Base-by-base conservation (phyloP, 345 rosid species). In the Melaleuca alternifolia region DNA sequence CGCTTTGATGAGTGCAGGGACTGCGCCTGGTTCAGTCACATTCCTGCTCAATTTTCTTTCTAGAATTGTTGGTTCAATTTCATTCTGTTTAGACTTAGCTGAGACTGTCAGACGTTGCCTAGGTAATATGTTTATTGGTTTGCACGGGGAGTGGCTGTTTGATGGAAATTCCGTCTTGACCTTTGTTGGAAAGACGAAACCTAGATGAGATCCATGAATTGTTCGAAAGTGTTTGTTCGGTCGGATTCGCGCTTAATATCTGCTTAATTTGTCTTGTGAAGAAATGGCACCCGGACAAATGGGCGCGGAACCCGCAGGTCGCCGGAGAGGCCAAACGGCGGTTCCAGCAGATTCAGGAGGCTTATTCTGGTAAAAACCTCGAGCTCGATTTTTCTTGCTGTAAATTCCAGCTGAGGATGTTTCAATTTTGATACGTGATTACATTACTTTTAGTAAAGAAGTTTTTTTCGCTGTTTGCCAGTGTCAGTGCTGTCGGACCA, bases 201-300 rank as follows among this genome's bases (percentile, higher is more conserved):
- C 23, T 54, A 23, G 4, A 41, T 71, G 48, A 18, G 48, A 16
- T 71, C 48, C 79, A 18, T 33, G 79, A 65, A 71, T 37, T 71
- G 48, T 37, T 71, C 13, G 79, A 18, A 18, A 2, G 2, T 18
- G 18, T 48, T 18, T 6, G 48, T 4, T 33, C 23, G 44, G 79
- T 4, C 26, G 79, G 10, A 37, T 37, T 0, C 23, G 48, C 6
- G 7, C 4, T 1, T 71, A 71, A 71, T n/a, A 9, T 10, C 61
- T 56, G 1, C 51, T 20, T 44, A 86, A 20, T 30, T 33, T n/a
- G 54, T 28, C 11, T 18, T 1, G 14, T 84, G 87, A 81, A 96
- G 98, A 93, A 94, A 92, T 97, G 99, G 99, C 99, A 96, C 82
- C 99, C 99, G 16, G 99, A 97, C 87, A 91, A 93, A 88, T 93